A percentile compares a stretch with the other conserved stretches of the same genome.
These are phyloP conservation scores for Setaria italica DNA, from an alignment of 202 grass and related monocot genomes.

Conservation along the genomic window DNA sequence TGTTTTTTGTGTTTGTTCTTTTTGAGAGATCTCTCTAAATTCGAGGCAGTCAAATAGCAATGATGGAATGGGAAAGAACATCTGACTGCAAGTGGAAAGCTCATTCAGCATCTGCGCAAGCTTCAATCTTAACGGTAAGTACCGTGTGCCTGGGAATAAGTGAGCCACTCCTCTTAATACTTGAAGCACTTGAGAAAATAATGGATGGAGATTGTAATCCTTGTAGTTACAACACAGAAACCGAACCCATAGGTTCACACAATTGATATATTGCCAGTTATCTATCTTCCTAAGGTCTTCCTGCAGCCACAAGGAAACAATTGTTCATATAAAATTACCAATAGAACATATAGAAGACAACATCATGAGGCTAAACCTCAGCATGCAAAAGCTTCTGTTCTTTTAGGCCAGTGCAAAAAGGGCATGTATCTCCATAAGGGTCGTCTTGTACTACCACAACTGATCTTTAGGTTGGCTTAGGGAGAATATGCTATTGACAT, in stretches of 20 bases:
- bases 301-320: constrained; percentile 61
- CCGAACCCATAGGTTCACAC: constrained; percentile 82
- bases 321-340: constrained; percentile 20
- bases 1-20: constrained; percentile 50
- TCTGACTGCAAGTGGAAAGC: constrained; percentile 69
- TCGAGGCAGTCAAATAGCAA: constrained; percentile 85
- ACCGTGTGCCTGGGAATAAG: constrained; percentile 67
- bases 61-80: constrained; percentile 87
- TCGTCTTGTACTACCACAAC: constrained; percentile 15
- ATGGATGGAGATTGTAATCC: constrained; percentile 63
- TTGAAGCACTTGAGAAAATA: constrained; percentile 64
- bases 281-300: constrained; percentile 88
- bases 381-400: constrained; percentile 13
- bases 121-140: constrained; percentile 78
- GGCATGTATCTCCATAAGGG: constrained; percentile 8
- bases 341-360: constrained; percentile 38
- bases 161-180: constrained; percentile 73
- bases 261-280: constrained; percentile 88
- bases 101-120: constrained; percentile 88
- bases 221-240: constrained; percentile 75
- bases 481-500: constrained; percentile 33
- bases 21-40: constrained; percentile 53
- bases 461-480: constrained; percentile 16
- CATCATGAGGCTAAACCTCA: constrained; percentile 4
- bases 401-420: constrained; percentile 30